These are phyloP conservation scores for Melanopsichium pennsylvanicum DNA, from an alignment of 1,284 basidiomycete genomes.

Conservation along the genomic window DNA sequence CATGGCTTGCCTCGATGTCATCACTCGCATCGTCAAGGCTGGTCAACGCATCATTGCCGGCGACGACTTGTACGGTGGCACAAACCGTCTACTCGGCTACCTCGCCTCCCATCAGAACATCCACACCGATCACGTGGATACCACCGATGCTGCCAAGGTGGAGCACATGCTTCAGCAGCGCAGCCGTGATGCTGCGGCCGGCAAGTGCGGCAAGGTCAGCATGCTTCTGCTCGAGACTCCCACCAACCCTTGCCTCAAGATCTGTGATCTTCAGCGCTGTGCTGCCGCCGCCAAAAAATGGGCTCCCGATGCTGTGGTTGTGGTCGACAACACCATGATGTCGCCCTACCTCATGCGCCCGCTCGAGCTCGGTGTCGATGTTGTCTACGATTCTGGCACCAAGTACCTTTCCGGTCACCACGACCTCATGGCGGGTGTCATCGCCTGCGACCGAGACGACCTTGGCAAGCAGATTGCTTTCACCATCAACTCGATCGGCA, in stretches of 20 bases:
- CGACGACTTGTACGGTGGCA: slow-evolving; percentile 97
- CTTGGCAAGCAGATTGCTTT: slow-evolving; percentile 88
- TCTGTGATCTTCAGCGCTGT: slow-evolving; percentile 79
- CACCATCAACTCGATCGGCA: slow-evolving; percentile 95
- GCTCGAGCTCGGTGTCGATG: slow-evolving; percentile 91
- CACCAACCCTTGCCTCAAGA: slow-evolving; percentile 95
- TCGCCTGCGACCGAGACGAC: slow-evolving; percentile 87
- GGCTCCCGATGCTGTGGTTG: slow-evolving; percentile 61
- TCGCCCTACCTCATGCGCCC: slow-evolving; percentile 97
- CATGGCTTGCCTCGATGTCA: slow-evolving; percentile 97
- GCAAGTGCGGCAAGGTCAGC: slow-evolving; percentile 48
- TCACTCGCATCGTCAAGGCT: slow-evolving; percentile 90
- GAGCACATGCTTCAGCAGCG: slow-evolving; percentile 53
- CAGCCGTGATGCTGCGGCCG: slow-evolving; percentile 45
- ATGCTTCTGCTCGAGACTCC: slow-evolving; percentile 85
- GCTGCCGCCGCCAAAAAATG: slow-evolving; percentile 56
- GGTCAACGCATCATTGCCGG: slow-evolving; percentile 94
- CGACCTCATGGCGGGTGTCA: slow-evolving; percentile 86
- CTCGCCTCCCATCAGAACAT: slow-evolving; percentile 87
- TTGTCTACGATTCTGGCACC: slow-evolving; percentile 97
- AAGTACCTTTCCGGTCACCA: slow-evolving; percentile 99
- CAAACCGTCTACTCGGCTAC: slow-evolving; percentile 93
- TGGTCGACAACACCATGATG: slow-evolving; percentile 97
- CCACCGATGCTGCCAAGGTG: slow-evolving; percentile 74
- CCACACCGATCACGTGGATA: slow-evolving; percentile 91